Evolutionary conservation across 2,329 filamentous ascomycete genomes (phyloP).

Genomic region (Cytospora schulzeri): DNA sequence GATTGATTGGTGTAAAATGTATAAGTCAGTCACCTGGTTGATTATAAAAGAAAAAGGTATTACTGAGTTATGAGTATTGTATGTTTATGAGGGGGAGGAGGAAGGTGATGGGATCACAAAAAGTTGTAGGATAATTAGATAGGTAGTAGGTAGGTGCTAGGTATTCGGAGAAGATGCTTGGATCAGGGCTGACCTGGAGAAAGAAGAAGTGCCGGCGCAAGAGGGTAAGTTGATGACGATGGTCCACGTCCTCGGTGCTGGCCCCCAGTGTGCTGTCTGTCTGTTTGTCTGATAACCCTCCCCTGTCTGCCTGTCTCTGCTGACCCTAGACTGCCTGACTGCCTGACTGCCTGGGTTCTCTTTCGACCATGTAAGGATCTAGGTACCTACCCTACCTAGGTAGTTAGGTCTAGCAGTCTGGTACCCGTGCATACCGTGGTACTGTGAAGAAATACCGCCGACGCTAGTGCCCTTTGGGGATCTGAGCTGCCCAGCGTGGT

Average conservation of each 20-base stretch:
- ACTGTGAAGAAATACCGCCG: too few relatives aligned
- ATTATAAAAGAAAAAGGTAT: not conserved
- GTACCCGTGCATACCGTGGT: too few relatives aligned
- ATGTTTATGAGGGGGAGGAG: too few relatives aligned
- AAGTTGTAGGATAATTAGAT: too few relatives aligned
- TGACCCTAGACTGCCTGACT: too few relatives aligned
- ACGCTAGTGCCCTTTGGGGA: conserved; percentile 8
- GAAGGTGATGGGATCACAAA: too few relatives aligned
- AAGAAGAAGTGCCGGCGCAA: not conserved
- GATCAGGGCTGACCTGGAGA: not conserved
- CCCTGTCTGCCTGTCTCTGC: not conserved
- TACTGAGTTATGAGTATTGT: not conserved
- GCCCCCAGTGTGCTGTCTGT: not conserved
- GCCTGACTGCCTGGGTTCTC: too few relatives aligned
- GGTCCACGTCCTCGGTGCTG: not conserved
- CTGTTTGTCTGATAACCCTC: not conserved
- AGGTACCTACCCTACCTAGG: too few relatives aligned
- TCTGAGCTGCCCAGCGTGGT: not conserved
- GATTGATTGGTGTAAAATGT: not conserved
- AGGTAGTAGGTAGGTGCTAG: not conserved
- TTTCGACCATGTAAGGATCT: too few relatives aligned
- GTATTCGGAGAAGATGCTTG: too few relatives aligned
- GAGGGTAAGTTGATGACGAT: conserved; percentile 4
- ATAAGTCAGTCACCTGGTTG: not conserved
- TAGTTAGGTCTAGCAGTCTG: too few relatives aligned